These are phyloP conservation scores for Carpinus viminea DNA, from an alignment of 306 rosid species.

Conservation along the genomic window DNA sequence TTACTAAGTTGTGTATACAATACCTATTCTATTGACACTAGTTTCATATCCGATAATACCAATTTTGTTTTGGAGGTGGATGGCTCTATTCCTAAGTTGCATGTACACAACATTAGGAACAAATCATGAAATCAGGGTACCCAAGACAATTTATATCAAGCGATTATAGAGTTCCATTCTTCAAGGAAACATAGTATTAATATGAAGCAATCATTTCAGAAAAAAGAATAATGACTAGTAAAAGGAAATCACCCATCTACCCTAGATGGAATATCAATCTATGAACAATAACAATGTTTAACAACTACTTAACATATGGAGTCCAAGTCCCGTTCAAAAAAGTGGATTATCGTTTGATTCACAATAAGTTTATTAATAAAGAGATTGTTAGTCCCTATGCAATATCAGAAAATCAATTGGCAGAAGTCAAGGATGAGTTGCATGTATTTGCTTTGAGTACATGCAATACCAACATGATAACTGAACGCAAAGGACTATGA, in stretches of 20 bases:
- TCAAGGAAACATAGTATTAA: neutral
- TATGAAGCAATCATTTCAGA: neutral
- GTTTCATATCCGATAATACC: neutral
- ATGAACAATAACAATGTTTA: neutral
- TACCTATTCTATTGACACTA: neutral
- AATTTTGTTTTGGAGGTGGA: neutral
- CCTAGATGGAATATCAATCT: neutral
- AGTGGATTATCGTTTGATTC: too few relatives aligned
- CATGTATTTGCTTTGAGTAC: neutral
- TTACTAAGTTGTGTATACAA: neutral
- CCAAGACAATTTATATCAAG: neutral
- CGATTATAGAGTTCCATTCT: neutral
- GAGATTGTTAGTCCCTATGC: too few relatives aligned
- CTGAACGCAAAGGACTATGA: neutral
- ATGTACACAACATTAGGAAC: neutral
- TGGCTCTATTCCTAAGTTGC: neutral
- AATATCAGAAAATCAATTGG: too few relatives aligned
- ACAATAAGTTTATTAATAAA: too few relatives aligned
- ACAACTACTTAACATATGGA: too few relatives aligned
- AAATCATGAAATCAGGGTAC: neutral
- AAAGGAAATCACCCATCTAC: neutral
- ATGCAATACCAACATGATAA: neutral
- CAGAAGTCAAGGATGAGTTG: too few relatives aligned
- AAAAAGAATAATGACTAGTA: neutral
- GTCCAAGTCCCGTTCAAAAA: too few relatives aligned